A percentile compares a stretch with the other conserved stretches of the same genome.
Conservation (phyloP, 1,284 basidiomycete genomes). For the Garcileccinum viscosum region DNA sequence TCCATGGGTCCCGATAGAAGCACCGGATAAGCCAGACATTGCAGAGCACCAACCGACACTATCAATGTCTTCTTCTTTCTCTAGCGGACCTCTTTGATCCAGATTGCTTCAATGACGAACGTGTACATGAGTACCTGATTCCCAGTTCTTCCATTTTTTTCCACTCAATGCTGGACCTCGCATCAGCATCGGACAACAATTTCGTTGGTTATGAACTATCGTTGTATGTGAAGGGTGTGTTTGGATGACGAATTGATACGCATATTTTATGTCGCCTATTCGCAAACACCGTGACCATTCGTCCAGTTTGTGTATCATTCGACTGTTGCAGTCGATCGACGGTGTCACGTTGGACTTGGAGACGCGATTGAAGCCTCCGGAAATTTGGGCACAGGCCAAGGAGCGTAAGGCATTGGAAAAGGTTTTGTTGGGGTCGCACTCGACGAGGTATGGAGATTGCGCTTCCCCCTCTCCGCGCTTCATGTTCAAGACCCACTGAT, state of each 20-base stretch:
- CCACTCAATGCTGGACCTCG: slow-evolving; percentile 57
- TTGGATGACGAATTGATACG: neutral
- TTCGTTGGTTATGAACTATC: slow-evolving; percentile 10
- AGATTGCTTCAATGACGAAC: slow-evolving; percentile 53
- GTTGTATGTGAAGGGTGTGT: neutral
- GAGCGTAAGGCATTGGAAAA: slow-evolving; percentile 37
- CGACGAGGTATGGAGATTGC: slow-evolving; percentile 45
- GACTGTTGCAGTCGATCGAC: slow-evolving; percentile 46
- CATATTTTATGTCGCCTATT: neutral
- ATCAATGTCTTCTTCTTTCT: neutral
- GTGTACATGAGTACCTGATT: slow-evolving; percentile 32
- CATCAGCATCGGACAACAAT: slow-evolving; percentile 56
- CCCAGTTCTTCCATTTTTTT: slow-evolving; percentile 51
- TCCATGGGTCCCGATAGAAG: slow-evolving; percentile 43
- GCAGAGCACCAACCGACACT: neutral
- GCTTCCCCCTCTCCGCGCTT: neutral
- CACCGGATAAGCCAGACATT: neutral
- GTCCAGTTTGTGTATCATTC: slow-evolving; percentile 45
- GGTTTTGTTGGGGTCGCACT: slow-evolving; percentile 42
- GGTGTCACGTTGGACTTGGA: slow-evolving; percentile 38
- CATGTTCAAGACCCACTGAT: neutral
- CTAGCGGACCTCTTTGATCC: slow-evolving; percentile 54
- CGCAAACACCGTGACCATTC: neutral
- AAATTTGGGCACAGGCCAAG: slow-evolving; percentile 31
- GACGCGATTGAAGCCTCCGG: slow-evolving; percentile 36